Evolutionary conservation across 306 rosid species (phyloP).

Genomic region (Hippophae tibetana): DNA sequence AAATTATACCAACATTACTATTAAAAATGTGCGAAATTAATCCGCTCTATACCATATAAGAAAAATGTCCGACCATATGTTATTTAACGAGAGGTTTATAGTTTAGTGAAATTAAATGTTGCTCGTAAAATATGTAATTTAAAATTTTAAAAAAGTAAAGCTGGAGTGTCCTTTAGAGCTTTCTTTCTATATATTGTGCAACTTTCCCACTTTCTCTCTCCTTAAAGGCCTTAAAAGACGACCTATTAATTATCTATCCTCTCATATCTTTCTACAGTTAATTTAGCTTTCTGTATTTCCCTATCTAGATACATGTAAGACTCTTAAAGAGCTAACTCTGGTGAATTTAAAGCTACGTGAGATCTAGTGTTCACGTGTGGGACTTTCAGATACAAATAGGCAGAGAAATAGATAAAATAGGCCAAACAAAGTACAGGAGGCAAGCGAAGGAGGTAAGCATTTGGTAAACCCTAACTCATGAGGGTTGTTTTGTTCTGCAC

Average conservation of each 20-base stretch:
- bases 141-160: not conserved
- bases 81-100: too few relatives aligned
- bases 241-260: conserved; percentile 11
- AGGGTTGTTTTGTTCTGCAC: conserved; percentile 6
- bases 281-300: conserved; percentile 16
- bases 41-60: too few relatives aligned
- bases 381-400: conserved; percentile 24
- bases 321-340: conserved; percentile 12
- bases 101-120: too few relatives aligned
- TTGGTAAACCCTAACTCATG: conserved; percentile 35
- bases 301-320: conserved; percentile 5
- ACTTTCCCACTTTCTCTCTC: conserved; percentile 26
- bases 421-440: conserved; percentile 1
- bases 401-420: conserved; percentile 15
- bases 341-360: conserved; percentile 24
- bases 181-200: conserved; percentile 4
- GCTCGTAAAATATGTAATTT: too few relatives aligned
- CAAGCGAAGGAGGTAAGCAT: conserved; percentile 14
- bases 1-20: too few relatives aligned
- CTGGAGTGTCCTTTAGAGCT: conserved; percentile 18
- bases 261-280: conserved; percentile 8
- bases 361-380: conserved; percentile 35
- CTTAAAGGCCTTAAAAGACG: conserved; percentile 33
- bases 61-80: too few relatives aligned
- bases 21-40: too few relatives aligned